Base-by-base conservation (phyloP, 371 early-diverging fungal species). In the Actinomucor elegans region DNA sequence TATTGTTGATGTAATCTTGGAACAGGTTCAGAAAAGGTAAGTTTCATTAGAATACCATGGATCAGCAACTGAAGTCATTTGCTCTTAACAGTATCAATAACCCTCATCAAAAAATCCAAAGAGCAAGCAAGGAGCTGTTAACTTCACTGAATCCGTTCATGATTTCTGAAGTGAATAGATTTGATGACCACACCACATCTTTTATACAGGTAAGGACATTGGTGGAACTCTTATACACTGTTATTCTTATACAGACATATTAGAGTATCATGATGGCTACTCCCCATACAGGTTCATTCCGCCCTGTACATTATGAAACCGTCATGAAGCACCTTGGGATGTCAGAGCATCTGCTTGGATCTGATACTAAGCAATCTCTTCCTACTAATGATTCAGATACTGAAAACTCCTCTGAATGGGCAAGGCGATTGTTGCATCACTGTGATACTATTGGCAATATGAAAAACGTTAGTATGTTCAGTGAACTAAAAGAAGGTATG, bases 241-340 rank as follows among this genome's bases (percentile, higher is more conserved):
- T n/a, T n/a, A n/a, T n/a, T n/a, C n/a, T n/a, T n/a, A n/a, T n/a
- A n/a, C n/a, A n/a, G n/a, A n/a, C n/a, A n/a, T 37, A 43, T 27
- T 49, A 67, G 60, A 64, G 35, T 26, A 47, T 53, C 8, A 62
- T 77, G 4, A 69, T 77, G 68, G 69, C 71, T 2, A 67, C 74
- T 24, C 69, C 77, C 5, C 71, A 77, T 34, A 77, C 77, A 4
- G 77, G 77, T 0, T 51, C 71, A 9, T 77, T 77, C 32, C 65
- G 77, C 4, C 77, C 77, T 15, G 55, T 67, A 11, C 77, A 77
- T 31, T 77, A 68, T 53, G 77, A 77, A 32, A 69, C 67, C 48
- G 66, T 61, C 7, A 69, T 73, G 72, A 55, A 53, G 15, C 58
- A 64, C 34, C 49, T 77, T 3, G 72, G 69, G 5, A 67, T 77